phyloP scores from a whole-genome alignment of 78 protist species.

The Dictyostelium purpureum region DNA sequence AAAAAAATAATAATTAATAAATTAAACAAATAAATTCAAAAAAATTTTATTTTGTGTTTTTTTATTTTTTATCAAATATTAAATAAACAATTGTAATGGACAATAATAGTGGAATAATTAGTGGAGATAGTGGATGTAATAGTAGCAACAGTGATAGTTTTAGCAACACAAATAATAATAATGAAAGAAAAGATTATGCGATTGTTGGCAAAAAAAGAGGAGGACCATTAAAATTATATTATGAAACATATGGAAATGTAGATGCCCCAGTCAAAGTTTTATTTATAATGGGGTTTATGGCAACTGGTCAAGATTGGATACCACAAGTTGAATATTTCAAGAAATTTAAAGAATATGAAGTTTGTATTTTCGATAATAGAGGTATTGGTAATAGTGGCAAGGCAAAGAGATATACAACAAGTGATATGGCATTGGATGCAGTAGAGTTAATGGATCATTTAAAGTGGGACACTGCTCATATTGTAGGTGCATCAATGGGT shows the following conservation, averaged over 20 bases:
- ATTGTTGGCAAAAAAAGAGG: neutral
- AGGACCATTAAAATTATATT: constrained; percentile 1
- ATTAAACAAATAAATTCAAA: neutral
- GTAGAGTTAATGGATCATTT: constrained; percentile 62
- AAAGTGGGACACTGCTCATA: constrained; percentile 22
- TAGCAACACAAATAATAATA: too few relatives aligned
- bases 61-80: neutral
- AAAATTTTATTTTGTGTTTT: neutral
- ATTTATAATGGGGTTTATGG: constrained; percentile 40
- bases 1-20: neutral
- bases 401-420: constrained; percentile 1
- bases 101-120: too few relatives aligned
- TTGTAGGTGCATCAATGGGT: constrained; percentile 78
- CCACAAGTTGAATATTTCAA: constrained; percentile 27
- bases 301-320: constrained; percentile 8
- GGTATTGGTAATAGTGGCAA: constrained; percentile 47
- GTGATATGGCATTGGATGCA: constrained; percentile 56
- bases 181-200: neutral
- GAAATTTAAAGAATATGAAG: neutral
- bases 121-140: too few relatives aligned
- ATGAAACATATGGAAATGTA: constrained; percentile 24
- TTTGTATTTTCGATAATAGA: constrained; percentile 55
- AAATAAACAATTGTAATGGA: neutral
- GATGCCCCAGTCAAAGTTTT: neutral
- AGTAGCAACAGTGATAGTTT: too few relatives aligned